A percentile compares a stretch with the other conserved stretches of the same genome.
Evolutionary conservation across 179 eudicot species (phyloP).

Genomic region (Sideroxylon spinosum): DNA sequence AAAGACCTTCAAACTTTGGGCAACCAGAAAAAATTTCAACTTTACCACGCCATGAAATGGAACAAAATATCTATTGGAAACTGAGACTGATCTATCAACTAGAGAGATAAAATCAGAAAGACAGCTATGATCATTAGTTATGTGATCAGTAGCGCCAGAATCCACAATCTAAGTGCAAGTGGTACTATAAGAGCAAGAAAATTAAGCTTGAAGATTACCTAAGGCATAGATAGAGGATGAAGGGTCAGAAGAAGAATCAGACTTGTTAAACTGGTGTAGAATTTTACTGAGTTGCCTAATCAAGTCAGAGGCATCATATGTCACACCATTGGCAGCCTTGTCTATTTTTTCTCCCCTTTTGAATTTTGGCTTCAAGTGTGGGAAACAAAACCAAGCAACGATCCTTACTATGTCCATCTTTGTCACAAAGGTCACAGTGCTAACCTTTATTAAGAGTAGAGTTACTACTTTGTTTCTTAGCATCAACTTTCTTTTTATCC

Average conservation of each 20-base stretch:
- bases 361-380: not conserved
- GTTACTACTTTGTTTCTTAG: not conserved
- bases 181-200: not conserved
- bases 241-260: not conserved
- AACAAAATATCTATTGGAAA: not conserved
- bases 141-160: not conserved
- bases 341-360: not conserved
- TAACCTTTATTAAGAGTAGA: not conserved
- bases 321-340: not conserved
- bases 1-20: not conserved
- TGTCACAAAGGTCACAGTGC: not conserved
- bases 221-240: not conserved
- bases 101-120: not conserved
- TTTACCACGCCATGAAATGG: not conserved
- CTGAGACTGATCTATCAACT: not conserved
- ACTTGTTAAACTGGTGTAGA: not conserved
- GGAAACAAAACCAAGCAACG: not conserved
- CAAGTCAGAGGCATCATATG: not conserved
- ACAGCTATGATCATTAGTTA: not conserved
- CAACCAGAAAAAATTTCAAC: not conserved
- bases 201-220: not conserved
- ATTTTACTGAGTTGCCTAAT: not conserved
- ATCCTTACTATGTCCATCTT: slow-evolving; percentile 9
- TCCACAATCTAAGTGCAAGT: not conserved
- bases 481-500: not conserved